A percentile compares a stretch with the other conserved stretches of the same genome.
phyloP scores from a whole-genome alignment of 164 flowering plant species.

The Cinnamomum micranthum region DNA sequence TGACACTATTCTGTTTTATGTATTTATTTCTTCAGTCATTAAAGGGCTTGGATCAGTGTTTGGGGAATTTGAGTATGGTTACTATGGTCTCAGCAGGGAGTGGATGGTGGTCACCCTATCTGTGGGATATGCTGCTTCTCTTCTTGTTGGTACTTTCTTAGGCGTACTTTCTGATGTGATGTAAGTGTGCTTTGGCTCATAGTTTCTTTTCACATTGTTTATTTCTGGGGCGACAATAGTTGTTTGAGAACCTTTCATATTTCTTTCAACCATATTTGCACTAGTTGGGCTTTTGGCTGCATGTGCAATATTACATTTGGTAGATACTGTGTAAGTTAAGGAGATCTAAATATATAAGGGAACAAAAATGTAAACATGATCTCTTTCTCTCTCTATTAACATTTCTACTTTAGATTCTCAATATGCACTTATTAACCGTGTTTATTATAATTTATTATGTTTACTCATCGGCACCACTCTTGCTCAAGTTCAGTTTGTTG shows the following conservation, averaged over 20 bases:
- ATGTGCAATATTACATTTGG: neutral
- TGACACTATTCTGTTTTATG: neutral
- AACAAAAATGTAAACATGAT: neutral
- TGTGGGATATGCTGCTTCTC: constrained; percentile 51
- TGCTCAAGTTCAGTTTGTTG: neutral
- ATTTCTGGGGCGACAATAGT: too few species aligned
- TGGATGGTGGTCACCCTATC: constrained; percentile 48
- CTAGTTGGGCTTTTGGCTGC: neutral
- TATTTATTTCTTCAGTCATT: constrained; percentile 37
- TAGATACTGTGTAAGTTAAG: neutral
- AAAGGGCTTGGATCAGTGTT: constrained; percentile 75
- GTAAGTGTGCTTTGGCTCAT: constrained; percentile 39
- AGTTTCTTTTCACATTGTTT: neutral
- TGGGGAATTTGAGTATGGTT: constrained; percentile 70
- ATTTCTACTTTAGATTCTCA: neutral
- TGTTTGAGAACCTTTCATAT: neutral
- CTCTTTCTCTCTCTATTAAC: too few species aligned
- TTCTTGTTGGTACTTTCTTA: constrained; percentile 47
- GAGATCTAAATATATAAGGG: neutral
- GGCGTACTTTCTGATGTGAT: constrained; percentile 76
- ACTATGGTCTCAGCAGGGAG: constrained; percentile 55
- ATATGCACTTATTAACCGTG: neutral
- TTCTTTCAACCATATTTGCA: neutral
- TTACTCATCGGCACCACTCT: neutral
- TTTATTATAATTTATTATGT: neutral